Evolutionary conservation across 2,329 filamentous ascomycete species (phyloP).

Genomic region (Trichoderma cornu-damae): DNA sequence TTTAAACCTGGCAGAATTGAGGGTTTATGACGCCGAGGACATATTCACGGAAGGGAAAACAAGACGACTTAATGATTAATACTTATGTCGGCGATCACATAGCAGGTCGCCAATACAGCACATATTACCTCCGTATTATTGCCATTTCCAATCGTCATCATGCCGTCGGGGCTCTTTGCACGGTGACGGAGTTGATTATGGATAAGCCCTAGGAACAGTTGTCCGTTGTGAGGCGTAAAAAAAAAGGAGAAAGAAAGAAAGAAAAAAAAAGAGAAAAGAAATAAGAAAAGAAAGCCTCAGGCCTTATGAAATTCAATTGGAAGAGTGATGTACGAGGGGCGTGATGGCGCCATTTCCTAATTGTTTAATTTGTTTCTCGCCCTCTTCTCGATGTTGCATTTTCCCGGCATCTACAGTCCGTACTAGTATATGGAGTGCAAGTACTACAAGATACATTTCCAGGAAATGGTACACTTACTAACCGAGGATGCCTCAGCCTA

Average conservation of each 20-base stretch:
- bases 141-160: slow-evolving; percentile 1
- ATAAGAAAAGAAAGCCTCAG: neutral
- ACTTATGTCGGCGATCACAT: slow-evolving; percentile 2
- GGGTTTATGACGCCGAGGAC: neutral
- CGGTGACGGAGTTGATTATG: neutral
- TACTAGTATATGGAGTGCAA: too few species aligned
- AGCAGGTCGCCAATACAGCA: slow-evolving; percentile 3
- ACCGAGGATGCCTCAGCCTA: too few species aligned
- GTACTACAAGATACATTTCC: too few species aligned
- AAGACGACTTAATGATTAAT: slow-evolving; percentile 18
- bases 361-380: neutral
- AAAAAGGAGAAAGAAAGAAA: neutral
- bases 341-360: neutral
- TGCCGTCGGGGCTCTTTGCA: neutral
- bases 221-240: neutral
- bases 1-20: neutral
- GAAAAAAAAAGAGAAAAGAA: neutral
- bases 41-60: neutral
- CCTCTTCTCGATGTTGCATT: neutral
- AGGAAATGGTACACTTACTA: too few species aligned
- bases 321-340: neutral
- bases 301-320: neutral
- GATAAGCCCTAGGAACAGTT: neutral
- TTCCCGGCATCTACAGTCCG: neutral
- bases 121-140: slow-evolving; percentile 1